These are phyloP conservation scores for Bondarzewia mesenterica DNA, from an alignment of 1,284 basidiomycete genomes.

Conservation along the genomic window DNA sequence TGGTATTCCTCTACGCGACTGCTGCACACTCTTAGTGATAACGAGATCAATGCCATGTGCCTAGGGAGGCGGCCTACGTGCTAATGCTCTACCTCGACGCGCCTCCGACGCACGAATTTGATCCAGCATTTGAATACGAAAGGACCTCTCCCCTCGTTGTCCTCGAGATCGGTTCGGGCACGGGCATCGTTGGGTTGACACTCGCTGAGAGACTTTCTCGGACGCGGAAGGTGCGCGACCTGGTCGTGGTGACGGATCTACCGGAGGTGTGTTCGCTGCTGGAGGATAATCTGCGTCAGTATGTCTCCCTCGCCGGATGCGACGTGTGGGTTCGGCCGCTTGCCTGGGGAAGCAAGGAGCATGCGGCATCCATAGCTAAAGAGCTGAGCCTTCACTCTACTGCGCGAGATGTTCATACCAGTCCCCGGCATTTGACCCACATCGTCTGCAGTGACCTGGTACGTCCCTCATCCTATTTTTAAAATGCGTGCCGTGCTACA, in stretches of 20 bases:
- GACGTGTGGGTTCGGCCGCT: conserved; percentile 39
- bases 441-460: conserved; percentile 73
- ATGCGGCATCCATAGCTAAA: conserved; percentile 30
- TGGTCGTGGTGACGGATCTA: conserved; percentile 62
- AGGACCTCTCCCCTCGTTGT: conserved; percentile 16
- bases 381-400: conserved; percentile 26
- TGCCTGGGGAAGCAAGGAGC: conserved; percentile 52
- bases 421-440: conserved; percentile 37
- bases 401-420: not conserved
- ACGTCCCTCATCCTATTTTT: conserved; percentile 10
- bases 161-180: conserved; percentile 69
- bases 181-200: conserved; percentile 50
- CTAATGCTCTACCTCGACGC: conserved; percentile 48
- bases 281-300: conserved; percentile 36
- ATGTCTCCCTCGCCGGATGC: conserved; percentile 15
- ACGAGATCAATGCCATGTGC: not conserved
- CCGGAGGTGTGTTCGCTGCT: conserved; percentile 61
- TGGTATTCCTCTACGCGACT: conserved; percentile 37
- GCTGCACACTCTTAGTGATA: not conserved
- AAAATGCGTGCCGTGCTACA: not conserved
- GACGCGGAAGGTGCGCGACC: conserved; percentile 15
- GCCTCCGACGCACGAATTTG: conserved; percentile 34
- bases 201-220: conserved; percentile 28
- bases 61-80: conserved; percentile 68
- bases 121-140: conserved; percentile 34